Percentiles rank a stretch among this genome's conserved stretches.
phyloP scores from a whole-genome alignment of 768 basidiomycete genomes.

The Hirschioporus abietinus region DNA sequence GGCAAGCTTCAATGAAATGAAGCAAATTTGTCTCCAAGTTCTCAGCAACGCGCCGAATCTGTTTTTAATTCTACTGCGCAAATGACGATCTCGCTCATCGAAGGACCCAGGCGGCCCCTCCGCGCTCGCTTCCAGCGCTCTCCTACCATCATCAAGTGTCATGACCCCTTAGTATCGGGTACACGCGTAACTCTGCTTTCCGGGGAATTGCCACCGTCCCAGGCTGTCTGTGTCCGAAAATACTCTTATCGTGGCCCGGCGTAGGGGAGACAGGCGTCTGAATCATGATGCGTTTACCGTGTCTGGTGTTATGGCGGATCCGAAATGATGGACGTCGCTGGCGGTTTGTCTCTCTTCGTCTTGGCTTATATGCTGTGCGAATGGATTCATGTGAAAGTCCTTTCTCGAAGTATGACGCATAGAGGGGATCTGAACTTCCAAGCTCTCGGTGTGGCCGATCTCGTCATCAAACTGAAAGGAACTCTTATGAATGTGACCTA shows the following conservation, averaged over 20 bases:
- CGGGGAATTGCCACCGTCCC: neutral
- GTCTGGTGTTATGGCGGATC: neutral
- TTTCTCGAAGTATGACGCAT: too few species aligned
- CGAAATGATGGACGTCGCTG: neutral
- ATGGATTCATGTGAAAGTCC: too few species aligned
- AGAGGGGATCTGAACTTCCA: too few species aligned
- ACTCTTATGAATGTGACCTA: too few species aligned
- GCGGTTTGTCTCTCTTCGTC: neutral
- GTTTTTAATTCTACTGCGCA: neutral
- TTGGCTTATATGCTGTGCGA: neutral
- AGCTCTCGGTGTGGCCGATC: too few species aligned
- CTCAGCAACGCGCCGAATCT: neutral
- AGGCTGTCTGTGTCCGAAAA: neutral
- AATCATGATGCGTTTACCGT: neutral
- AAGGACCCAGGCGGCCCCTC: too few species aligned
- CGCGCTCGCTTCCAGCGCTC: constrained; percentile 1
- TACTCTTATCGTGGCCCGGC: neutral
- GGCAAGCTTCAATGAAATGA: neutral
- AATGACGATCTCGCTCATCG: neutral
- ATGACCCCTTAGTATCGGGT: neutral
- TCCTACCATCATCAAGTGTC: constrained; percentile 1
- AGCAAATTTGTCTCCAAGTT: neutral
- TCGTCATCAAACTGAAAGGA: too few species aligned
- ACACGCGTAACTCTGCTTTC: neutral
- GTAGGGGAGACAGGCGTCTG: too few species aligned